Conservation (phyloP, 2,329 filamentous ascomycete species). For the Saccharata proteae region DNA sequence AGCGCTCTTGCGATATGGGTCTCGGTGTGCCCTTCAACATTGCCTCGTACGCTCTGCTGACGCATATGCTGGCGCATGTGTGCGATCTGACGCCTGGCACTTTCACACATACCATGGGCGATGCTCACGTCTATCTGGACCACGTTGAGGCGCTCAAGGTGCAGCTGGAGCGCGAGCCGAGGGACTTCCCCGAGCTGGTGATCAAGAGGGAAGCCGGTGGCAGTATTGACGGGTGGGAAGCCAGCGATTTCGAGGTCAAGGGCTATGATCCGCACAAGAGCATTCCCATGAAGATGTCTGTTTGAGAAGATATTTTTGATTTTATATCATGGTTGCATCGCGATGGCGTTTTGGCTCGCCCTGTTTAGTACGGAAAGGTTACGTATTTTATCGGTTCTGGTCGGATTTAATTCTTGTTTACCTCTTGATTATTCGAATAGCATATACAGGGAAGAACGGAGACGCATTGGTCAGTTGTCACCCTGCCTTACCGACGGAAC, state of each 20-base stretch:
- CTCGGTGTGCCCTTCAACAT: constrained; percentile 98
- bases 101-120: constrained; percentile 91
- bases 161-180: constrained; percentile 70
- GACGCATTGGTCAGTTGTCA: no score
- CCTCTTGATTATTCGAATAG: no score
- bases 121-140: constrained; percentile 92
- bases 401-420: no score
- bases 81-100: constrained; percentile 75
- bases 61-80: constrained; percentile 86
- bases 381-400: no score
- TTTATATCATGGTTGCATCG: no score
- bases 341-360: no score
- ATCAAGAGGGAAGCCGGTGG: constrained; percentile 57
- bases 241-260: constrained; percentile 75
- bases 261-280: constrained; percentile 85
- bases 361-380: no score
- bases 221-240: constrained; percentile 80
- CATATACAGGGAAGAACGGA: no score
- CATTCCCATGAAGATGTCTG: constrained; percentile 98
- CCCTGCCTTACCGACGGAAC: no score
- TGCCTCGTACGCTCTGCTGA: constrained; percentile 82
- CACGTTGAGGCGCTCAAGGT: constrained; percentile 77
- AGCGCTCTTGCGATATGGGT: constrained; percentile 92
- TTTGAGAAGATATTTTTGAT: constrained; percentile 33
- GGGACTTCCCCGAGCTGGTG: constrained; percentile 65